Conservation (phyloP, 2,329 filamentous ascomycete species). For the Talaromyces sp. region DNA sequence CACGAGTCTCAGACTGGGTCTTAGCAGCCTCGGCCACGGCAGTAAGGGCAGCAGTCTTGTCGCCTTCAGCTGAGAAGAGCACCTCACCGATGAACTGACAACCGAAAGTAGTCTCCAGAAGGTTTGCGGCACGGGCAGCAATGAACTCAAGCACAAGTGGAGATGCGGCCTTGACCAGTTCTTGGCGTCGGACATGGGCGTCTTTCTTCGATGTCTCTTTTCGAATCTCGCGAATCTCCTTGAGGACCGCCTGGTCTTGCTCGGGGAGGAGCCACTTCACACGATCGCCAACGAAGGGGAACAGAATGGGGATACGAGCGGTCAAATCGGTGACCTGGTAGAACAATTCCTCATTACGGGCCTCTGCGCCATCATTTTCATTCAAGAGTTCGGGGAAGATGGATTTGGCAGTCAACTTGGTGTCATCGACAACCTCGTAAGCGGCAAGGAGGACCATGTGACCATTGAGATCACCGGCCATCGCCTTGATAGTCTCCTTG, state of each 20-base stretch:
- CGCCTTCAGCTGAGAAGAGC: conserved; percentile 72
- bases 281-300: conserved; percentile 70
- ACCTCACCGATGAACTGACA: conserved; percentile 85
- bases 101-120: conserved; percentile 77
- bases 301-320: conserved; percentile 70
- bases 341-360: conserved; percentile 49
- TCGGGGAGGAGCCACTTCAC: conserved; percentile 65
- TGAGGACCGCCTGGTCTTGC: conserved; percentile 69
- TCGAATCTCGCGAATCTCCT: conserved; percentile 77
- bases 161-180: conserved; percentile 74
- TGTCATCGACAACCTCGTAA: conserved; percentile 93
- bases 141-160: conserved; percentile 76
- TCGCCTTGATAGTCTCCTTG: conserved; percentile 83
- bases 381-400: conserved; percentile 86
- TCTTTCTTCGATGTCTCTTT: conserved; percentile 92
- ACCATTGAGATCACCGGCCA: conserved; percentile 78
- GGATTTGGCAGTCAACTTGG: conserved; percentile 80
- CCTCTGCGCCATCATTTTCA: conserved; percentile 55
- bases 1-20: conserved; percentile 55
- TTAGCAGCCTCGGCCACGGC: conserved; percentile 60
- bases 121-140: conserved; percentile 64
- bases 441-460: conserved; percentile 82
- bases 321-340: conserved; percentile 48
- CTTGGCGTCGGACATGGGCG: conserved; percentile 70
- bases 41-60: conserved; percentile 73